Base-by-base conservation (phyloP, 2,329 filamentous ascomycete species). In the Lachnellula occidentalis region DNA sequence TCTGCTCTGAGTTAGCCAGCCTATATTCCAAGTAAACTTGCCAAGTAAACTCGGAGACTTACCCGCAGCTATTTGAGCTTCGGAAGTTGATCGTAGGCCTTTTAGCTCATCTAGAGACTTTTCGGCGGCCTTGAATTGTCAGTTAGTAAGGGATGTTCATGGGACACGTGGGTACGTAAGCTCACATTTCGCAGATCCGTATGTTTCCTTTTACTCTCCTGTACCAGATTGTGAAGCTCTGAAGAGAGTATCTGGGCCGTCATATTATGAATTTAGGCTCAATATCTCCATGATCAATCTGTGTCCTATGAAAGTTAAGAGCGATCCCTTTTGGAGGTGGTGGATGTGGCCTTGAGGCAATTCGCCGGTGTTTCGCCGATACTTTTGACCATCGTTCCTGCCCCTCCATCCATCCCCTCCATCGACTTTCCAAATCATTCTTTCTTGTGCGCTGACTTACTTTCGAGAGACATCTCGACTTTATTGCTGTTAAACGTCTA, bases 121-220 rank as follows among this genome's bases (percentile, higher is more conserved):
- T 69, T 99, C 94, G 27, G 94, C 91, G 49, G 94, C 90, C 88
- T 92, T 63, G 48, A n/a, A 14, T 51, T 19, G 15, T 21, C 57
- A 51, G 54, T 61, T 60, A 62, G 62, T 58, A 59, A 58, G 48
- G 24, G 41, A 15, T 46, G 53, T 17, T 51, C 45, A 11, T 19
- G 17, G 17, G n/a, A 31, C 43, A 54, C 34, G 15, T 41, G 37
- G 49, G 45, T 45, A 56, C 53, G 37, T 59, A 58, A 59, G 56
- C 79, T 66, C 74, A 87, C 88, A 79, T 88, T 88, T 76, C 88
- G 85, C 51, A 99, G 78, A 66, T 97, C 94, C 64, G 87, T 83
- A 72, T 96, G 87, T 74, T 95, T 97, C 67, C 92, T 83, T 74
- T 95, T 97, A 70, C 92, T 94, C 76, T 99, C 94, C 72, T 95